Conservation (phyloP, 129 eudicot genomes). For the Flaveria sonorensis region DNA sequence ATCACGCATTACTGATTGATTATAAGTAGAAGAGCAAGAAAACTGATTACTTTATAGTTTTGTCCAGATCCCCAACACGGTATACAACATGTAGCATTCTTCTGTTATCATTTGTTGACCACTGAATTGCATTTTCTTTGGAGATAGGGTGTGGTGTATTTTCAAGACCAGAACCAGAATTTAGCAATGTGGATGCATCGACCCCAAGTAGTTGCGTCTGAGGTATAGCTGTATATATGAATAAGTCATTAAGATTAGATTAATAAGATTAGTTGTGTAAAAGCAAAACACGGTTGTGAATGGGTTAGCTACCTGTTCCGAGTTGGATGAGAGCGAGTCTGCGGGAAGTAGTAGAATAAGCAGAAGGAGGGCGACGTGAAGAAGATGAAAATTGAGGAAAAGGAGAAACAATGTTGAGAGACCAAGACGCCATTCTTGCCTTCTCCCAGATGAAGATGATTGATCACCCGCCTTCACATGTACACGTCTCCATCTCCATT, state of each 20-base stretch:
- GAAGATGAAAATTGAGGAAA: constrained; percentile 18
- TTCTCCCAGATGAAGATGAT: no score
- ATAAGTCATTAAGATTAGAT: constrained; percentile 15
- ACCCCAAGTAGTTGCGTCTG: constrained; percentile 57
- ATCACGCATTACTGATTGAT: no score
- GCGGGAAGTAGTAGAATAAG: constrained; percentile 36
- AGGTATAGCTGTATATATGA: constrained; percentile 53
- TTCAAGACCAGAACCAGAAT: constrained; percentile 28
- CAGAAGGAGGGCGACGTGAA: constrained; percentile 6
- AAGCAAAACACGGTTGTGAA: no score
- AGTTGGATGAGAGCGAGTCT: constrained; percentile 50
- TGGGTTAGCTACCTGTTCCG: constrained; percentile 23
- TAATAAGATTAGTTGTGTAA: background rate
- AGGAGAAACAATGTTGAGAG: constrained; percentile 6
- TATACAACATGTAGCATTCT: constrained; percentile 91
- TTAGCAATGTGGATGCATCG: constrained; percentile 47
- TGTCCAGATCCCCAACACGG: constrained; percentile 88
- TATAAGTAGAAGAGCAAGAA: no score
- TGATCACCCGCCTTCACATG: no score
- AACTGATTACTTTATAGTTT: constrained; percentile 92
- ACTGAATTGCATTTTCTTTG: constrained; percentile 56
- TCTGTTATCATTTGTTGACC: constrained; percentile 76
- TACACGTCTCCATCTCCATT: no score
- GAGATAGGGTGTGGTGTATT: constrained; percentile 48
- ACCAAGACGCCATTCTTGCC: constrained; percentile 18